These are phyloP conservation scores for Calcarisporium arbuscula DNA, from an alignment of 2,329 filamentous ascomycete species.

Conservation along the genomic window DNA sequence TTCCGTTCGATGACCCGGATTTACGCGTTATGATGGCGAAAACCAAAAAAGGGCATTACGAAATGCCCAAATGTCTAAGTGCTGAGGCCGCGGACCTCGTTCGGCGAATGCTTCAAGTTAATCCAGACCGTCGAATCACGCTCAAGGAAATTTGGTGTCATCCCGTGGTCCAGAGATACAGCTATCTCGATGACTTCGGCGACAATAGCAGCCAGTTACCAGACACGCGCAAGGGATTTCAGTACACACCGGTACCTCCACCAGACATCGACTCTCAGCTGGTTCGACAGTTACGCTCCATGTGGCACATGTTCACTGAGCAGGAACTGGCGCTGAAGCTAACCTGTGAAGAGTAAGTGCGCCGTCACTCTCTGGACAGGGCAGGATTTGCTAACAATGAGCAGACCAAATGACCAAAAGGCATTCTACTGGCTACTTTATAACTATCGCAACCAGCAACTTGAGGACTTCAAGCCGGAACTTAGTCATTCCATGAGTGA, in stretches of 20 bases:
- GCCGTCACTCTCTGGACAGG: no score
- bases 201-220: slow-evolving; percentile 46
- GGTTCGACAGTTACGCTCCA: slow-evolving; percentile 75
- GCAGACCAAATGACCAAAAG: slow-evolving; percentile 83
- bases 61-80: slow-evolving; percentile 57
- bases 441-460: slow-evolving; percentile 74
- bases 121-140: slow-evolving; percentile 72
- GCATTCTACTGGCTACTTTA: slow-evolving; percentile 83
- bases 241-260: slow-evolving; percentile 49
- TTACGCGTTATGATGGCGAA: slow-evolving; percentile 55
- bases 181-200: slow-evolving; percentile 63
- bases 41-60: slow-evolving; percentile 53
- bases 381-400: slow-evolving; percentile 17
- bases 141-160: slow-evolving; percentile 82
- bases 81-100: slow-evolving; percentile 72
- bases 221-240: slow-evolving; percentile 54
- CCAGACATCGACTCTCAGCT: slow-evolving; percentile 75
- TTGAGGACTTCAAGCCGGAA: slow-evolving; percentile 80
- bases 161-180: slow-evolving; percentile 78
- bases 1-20: slow-evolving; percentile 73
- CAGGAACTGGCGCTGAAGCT: slow-evolving; percentile 65
- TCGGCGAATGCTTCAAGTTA: slow-evolving; percentile 67
- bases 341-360: slow-evolving; percentile 54
- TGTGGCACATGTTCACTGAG: slow-evolving; percentile 84
- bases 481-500: slow-evolving; percentile 85